Conservation (phyloP, 495 filamentous ascomycete species). For the Filosporella fistucella region DNA sequence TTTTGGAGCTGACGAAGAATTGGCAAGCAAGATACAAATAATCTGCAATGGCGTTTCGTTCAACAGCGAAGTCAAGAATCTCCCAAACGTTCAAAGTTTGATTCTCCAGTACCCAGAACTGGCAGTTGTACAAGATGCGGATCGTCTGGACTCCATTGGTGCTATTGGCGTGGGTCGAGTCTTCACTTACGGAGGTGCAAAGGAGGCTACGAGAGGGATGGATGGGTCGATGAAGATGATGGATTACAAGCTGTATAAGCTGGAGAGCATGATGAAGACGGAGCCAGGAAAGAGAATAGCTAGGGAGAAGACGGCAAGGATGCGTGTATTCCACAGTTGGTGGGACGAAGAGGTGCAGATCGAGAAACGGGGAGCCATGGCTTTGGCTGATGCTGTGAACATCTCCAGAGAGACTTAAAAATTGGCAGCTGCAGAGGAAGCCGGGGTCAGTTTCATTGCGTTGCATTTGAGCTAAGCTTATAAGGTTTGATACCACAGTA, state of each 20-base stretch:
- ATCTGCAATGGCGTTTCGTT: slow-evolving; percentile 74
- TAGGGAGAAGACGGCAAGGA: slow-evolving; percentile 54
- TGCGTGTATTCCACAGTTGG: slow-evolving; percentile 62
- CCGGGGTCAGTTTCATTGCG: no score
- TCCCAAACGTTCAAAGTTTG: slow-evolving; percentile 30
- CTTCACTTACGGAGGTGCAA: slow-evolving; percentile 52
- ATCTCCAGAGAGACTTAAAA: no score
- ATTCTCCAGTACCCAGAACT: slow-evolving; percentile 64
- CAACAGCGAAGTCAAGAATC: slow-evolving; percentile 61
- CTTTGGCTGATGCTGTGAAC: no score
- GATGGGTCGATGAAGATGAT: slow-evolving; percentile 65
- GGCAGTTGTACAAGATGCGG: slow-evolving; percentile 84
- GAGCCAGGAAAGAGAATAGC: slow-evolving; percentile 63
- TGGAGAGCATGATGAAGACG: slow-evolving; percentile 85
- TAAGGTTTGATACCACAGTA: no score
- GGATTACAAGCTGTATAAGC: slow-evolving; percentile 66
- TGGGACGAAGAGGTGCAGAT: slow-evolving; percentile 61
- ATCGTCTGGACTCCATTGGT: slow-evolving; percentile 84
- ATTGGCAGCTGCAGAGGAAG: no score
- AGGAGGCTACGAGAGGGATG: slow-evolving; percentile 36
- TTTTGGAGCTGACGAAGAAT: not conserved
- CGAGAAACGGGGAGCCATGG: slow-evolving; percentile 3
- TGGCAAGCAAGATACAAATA: slow-evolving; percentile 48
- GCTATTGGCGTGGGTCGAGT: slow-evolving; percentile 37
- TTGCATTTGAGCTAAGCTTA: no score